phyloP scores from a whole-genome alignment of 768 basidiomycete species.

The Collybiopsis confluens region DNA sequence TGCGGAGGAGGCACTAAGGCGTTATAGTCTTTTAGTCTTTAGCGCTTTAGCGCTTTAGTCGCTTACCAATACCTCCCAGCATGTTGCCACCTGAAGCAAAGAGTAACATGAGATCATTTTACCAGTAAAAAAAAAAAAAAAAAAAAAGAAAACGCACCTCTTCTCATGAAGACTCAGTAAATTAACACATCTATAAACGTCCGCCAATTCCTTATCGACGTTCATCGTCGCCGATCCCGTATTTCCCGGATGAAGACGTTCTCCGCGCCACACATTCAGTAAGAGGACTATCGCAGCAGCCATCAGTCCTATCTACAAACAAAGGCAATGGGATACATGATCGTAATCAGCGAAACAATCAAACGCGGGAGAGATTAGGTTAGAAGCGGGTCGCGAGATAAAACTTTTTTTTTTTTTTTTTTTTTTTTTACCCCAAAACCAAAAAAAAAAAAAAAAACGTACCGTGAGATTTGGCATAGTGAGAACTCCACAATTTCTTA shows the following conservation, averaged over 20 bases:
- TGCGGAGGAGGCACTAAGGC: no score
- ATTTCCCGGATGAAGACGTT: not conserved
- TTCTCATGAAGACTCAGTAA: slow-evolving; percentile 4
- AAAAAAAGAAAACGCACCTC: slow-evolving; percentile 1
- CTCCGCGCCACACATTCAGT: slow-evolving; percentile 2
- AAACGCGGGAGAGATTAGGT: no score
- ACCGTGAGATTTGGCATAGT: slow-evolving; percentile 4
- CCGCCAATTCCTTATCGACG: not conserved
- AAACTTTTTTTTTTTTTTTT: not conserved
- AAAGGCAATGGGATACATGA: not conserved
- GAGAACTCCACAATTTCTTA: not conserved
- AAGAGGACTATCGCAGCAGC: slow-evolving; percentile 1
- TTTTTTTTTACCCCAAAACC: no score
- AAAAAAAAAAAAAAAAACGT: no score
- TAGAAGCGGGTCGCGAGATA: no score
- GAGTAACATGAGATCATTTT: not conserved
- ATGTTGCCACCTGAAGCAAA: slow-evolving; percentile 35
- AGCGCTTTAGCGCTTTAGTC: no score
- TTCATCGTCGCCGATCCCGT: slow-evolving; percentile 9
- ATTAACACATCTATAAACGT: slow-evolving; percentile 3
- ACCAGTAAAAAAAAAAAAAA: no score
- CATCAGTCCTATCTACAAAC: not conserved
- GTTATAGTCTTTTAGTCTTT: no score
- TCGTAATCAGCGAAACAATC: no score
- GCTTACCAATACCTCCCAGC: slow-evolving; percentile 46